Conservation (phyloP, 495 filamentous ascomycete species). For the Lophiostoma macrostomum region DNA sequence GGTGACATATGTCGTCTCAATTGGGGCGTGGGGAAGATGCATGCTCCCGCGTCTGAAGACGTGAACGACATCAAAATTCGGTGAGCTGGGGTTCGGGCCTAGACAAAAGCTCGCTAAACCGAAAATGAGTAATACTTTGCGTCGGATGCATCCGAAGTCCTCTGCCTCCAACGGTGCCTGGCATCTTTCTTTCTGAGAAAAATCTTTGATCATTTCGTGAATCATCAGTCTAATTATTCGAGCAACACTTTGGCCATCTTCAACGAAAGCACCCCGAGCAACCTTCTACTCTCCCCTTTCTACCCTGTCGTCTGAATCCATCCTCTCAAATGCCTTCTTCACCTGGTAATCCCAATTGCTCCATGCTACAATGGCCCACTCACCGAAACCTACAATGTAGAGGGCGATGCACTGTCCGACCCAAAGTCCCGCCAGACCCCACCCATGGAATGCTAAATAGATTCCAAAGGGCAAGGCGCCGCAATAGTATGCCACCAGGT, state of each 20-base stretch:
- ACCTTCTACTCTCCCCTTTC: conserved; percentile 41
- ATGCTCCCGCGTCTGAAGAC: background rate
- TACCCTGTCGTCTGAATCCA: conserved; percentile 59
- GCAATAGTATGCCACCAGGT: conserved; percentile 83
- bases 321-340: conserved; percentile 67
- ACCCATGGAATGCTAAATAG: conserved; percentile 83
- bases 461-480: conserved; percentile 81
- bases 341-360: conserved; percentile 81
- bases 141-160: background rate
- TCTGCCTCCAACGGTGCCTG: too few species aligned
- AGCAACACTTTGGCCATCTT: background rate
- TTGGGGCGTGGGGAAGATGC: conserved; percentile 20
- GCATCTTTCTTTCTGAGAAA: background rate
- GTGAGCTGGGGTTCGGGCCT: background rate
- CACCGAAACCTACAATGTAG: conserved; percentile 73
- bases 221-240: too few species aligned
- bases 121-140: conserved; percentile 5
- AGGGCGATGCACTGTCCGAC: conserved; percentile 86
- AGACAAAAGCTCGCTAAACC: conserved; percentile 14
- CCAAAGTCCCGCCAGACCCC: conserved; percentile 83
- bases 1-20: background rate
- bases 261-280: too few species aligned
- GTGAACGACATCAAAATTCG: conserved; percentile 6
- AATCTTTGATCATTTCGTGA: background rate
- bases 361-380: conserved; percentile 77